A percentile compares a stretch with the other conserved stretches of the same genome.
phyloP scores from a whole-genome alignment of 192 early-diverging fungal species.

The Coemansia aciculifera region DNA sequence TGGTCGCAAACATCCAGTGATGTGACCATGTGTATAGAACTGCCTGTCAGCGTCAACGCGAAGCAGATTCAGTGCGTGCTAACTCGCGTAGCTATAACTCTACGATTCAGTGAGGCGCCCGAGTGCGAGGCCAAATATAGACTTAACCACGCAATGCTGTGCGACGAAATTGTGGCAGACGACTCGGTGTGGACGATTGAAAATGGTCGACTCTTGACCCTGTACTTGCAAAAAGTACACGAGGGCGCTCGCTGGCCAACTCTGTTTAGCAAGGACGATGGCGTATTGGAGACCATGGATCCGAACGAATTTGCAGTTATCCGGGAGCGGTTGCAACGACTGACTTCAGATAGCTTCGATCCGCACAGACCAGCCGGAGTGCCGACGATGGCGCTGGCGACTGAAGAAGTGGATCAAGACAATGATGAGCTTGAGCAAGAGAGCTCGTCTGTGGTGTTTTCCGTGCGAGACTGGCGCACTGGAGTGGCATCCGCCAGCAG shows the following conservation, averaged over 20 bases:
- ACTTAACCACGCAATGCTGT: conserved; percentile 20
- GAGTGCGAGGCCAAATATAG: conserved; percentile 18
- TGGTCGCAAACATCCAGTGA: conserved; percentile 71
- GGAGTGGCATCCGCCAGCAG: conserved; percentile 49
- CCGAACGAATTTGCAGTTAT: conserved; percentile 62
- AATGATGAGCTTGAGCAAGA: conserved; percentile 32
- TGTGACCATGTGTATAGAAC: conserved; percentile 62
- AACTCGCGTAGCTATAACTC: conserved; percentile 51
- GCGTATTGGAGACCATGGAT: conserved; percentile 65
- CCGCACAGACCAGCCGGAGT: background rate
- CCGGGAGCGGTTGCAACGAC: conserved; percentile 61
- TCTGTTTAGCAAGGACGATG: conserved; percentile 62
- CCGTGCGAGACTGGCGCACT: conserved; percentile 37
- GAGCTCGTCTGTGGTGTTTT: conserved; percentile 37
- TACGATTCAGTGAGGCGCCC: conserved; percentile 24
- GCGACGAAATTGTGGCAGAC: conserved; percentile 56
- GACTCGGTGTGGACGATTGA: conserved; percentile 73
- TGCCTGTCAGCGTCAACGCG: conserved; percentile 57
- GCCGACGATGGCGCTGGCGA: conserved; percentile 11
- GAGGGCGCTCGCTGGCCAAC: conserved; percentile 65
- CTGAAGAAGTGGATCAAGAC: conserved; percentile 26
- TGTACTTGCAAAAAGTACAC: conserved; percentile 64
- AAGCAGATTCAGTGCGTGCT: conserved; percentile 63
- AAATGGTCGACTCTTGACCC: conserved; percentile 57
- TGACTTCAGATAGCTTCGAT: conserved; percentile 52